Conservation (phyloP, 805 yeast species). For the Saccharomyces eubayanus region DNA sequence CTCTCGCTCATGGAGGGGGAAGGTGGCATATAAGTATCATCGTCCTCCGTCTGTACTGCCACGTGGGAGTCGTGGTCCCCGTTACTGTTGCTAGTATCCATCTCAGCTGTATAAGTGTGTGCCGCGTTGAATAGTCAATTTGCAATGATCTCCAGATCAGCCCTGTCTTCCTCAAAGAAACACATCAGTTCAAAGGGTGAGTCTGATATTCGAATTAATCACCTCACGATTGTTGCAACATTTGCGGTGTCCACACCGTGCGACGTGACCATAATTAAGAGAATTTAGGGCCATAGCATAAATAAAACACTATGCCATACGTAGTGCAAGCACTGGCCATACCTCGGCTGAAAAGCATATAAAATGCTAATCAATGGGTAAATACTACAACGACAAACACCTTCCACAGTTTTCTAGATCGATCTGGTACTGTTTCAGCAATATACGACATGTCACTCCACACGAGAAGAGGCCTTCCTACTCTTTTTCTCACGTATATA, state of each 20-base stretch:
- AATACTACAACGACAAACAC: background rate
- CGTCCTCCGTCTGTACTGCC: background rate
- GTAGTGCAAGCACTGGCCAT: background rate
- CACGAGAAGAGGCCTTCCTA: background rate
- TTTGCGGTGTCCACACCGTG: background rate
- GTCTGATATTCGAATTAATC: background rate
- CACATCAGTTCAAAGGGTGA: background rate
- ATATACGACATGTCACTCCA: background rate
- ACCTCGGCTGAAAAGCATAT: background rate
- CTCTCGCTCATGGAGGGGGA: constrained; percentile 1
- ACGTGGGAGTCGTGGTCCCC: background rate
- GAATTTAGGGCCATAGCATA: background rate
- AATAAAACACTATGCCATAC: background rate
- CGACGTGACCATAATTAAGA: background rate
- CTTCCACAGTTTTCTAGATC: no score
- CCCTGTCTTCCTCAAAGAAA: background rate
- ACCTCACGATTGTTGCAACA: background rate
- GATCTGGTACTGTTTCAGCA: no score
- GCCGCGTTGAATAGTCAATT: background rate
- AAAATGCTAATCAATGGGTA: background rate
- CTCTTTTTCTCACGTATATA: background rate
- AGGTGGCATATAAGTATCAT: background rate
- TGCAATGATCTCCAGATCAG: background rate
- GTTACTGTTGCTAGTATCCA: background rate
- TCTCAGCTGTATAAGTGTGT: background rate